Evolutionary conservation across 208 protist species (phyloP), one percentile per base, ranked within the genome.

Genomic region (Trypanosoma lewisi): DNA sequence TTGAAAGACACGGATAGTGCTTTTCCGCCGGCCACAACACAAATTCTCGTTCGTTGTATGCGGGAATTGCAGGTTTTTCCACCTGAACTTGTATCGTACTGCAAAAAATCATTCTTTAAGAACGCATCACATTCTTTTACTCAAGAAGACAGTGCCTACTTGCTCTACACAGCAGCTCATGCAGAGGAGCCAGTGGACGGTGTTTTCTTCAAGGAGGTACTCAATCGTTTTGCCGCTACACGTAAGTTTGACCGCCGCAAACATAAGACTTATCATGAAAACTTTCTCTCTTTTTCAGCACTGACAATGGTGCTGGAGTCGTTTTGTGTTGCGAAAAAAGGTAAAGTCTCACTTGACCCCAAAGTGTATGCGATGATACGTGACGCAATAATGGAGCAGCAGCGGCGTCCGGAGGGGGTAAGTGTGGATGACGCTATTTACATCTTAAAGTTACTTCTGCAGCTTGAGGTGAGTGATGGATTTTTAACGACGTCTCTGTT

Each of bases 191-290:
- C 39, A 1, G 60, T 54, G 2, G 52, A 61, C 41, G 52, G 58
- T 11, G 44, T 30, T 39, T 55, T 67, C 37, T 67, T 61, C 34
- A 63, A 42, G 14, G 66, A 64, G 41, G 49, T 25, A 21, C 21
- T 64, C 2, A 59, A 61, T 59, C 66, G 58, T 50, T 60, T 72
- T 36, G 50, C 57, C 23, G 23, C 58, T 16, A 33, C 60, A 11
- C 58, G 67, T 28, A 63, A 66, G 31, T 73, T 66, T 54, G 53
- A 65, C 49, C 67, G 59, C 28, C 59, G 67, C 12, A 59, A 65
- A 36, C 42, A 55, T 23, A 41, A 42, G 0, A 5, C 31, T 8
- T 5, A 48, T 42, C 52, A 69, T 17, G 39, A 0, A 6, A 56
- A 21, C 19, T 12, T 62, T 25, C 37, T 55, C 21, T 39, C 63